A percentile compares a stretch with the other conserved stretches of the same genome.
Evolutionary conservation across 2,329 filamentous ascomycete species (phyloP).

Genomic region (Xylariaceae sp.): DNA sequence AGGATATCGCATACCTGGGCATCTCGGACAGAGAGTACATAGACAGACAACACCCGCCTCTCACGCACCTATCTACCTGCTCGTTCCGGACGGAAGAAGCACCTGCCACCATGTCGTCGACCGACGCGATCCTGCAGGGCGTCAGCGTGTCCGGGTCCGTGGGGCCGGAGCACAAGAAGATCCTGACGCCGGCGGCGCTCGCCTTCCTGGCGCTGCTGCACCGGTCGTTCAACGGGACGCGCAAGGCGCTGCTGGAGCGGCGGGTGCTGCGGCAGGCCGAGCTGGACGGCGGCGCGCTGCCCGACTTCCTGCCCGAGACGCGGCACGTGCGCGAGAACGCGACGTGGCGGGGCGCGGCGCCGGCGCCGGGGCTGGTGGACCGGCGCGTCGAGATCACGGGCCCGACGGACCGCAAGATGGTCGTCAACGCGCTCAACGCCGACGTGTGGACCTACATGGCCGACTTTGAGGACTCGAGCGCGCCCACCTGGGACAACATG

Average conservation of each 20-base stretch:
- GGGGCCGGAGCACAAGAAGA: slow-evolving; percentile 74
- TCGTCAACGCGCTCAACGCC: slow-evolving; percentile 92
- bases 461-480: slow-evolving; percentile 94
- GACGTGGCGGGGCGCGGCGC: slow-evolving; percentile 86
- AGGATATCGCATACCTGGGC: too few relatives aligned
- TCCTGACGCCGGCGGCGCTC: slow-evolving; percentile 82
- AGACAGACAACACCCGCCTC: slow-evolving; percentile 3
- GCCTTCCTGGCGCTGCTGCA: slow-evolving; percentile 92
- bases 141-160: slow-evolving; percentile 78
- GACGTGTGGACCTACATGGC: slow-evolving; percentile 99
- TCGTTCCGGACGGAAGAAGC: too few relatives aligned
- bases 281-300: slow-evolving; percentile 80
- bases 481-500: slow-evolving; percentile 99
- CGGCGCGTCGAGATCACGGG: slow-evolving; percentile 95
- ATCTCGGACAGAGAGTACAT: too few relatives aligned
- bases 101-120: slow-evolving; percentile 52
- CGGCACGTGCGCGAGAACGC: slow-evolving; percentile 90
- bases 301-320: slow-evolving; percentile 94
- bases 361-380: slow-evolving; percentile 87
- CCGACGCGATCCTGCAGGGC: slow-evolving; percentile 75
- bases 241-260: slow-evolving; percentile 82
- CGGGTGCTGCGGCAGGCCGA: slow-evolving; percentile 82
- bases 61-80: neutral
- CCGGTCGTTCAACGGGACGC: slow-evolving; percentile 83
- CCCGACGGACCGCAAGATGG: slow-evolving; percentile 97